Evolutionary conservation across 768 basidiomycete genomes (phyloP), one percentile per base, ranked within the genome.

Genomic region (Cantharellus anzutake): DNA sequence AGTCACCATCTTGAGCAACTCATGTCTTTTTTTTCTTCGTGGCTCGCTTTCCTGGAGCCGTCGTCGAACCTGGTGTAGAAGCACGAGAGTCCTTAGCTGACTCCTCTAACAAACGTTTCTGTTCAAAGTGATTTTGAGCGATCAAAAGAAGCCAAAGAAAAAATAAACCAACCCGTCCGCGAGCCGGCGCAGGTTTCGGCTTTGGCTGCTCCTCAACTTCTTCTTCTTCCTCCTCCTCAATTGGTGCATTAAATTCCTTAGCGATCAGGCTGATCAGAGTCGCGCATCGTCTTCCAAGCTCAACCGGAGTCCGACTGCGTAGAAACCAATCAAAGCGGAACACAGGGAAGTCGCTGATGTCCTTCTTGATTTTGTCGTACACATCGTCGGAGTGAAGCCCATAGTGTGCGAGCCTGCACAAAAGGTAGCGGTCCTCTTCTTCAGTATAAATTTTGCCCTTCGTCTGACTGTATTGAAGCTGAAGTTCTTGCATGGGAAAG

Each of bases 291-390:
- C 94, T 74, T 66, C 84, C 81, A 60, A 98, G 72, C 71, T 98
- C 94, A 66, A 88, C 83, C 2, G 89, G 82, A 5, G 86, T 88
- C 59, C 94, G 74, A 64, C 88, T 90, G 75, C 94, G 93, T 77
- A 92, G 85, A 74, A 96, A 97, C 94, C 92, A 97, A 67, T 97
- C 92, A 66, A 98, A 98, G 29, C 93, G 76, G 74, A 97, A 99
- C 11, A 93, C 86, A 1, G 94, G 93, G 71, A 92, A 97, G 71
- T 98, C 93, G 14, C 82, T 84, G 63, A 98, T 91, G 70, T 98
- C 94, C 70, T 84, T 81, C 78, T 94, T 96, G 72, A 98, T 96
- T 58, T 83, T 73, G 67, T 99, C 94, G 67, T 92, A 96, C 35
- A 90, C 85, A 65, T 96, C 91, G 56, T 88, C 88, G 14, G 77